Percentiles rank a stretch among this genome's conserved stretches.
These are phyloP conservation scores for Viola pubescens DNA, from an alignment of 441 rosid genomes.

Conservation along the genomic window DNA sequence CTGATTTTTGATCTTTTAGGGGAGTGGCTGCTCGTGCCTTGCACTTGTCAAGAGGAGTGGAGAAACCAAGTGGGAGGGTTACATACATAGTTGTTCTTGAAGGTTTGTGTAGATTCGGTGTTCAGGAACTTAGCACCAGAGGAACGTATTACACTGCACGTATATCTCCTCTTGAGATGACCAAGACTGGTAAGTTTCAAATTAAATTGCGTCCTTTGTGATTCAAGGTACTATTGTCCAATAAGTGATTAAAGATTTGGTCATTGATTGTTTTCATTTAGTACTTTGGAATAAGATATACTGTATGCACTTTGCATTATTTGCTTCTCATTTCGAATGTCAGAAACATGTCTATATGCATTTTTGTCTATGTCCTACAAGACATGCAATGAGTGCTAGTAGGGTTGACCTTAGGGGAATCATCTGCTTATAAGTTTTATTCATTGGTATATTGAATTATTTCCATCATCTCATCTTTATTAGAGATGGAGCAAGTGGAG, in stretches of 20 bases:
- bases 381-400: too few relatives aligned
- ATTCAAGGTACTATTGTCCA: too few relatives aligned
- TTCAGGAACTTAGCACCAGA: slow-evolving; percentile 84
- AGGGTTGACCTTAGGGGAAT: too few relatives aligned
- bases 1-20: slow-evolving; percentile 27
- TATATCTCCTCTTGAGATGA: slow-evolving; percentile 83
- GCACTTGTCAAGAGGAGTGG: slow-evolving; percentile 97
- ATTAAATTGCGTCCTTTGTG: slow-evolving; percentile 1
- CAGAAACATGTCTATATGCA: too few relatives aligned
- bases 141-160: slow-evolving; percentile 86
- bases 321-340: too few relatives aligned
- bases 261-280: too few relatives aligned
- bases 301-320: too few relatives aligned
- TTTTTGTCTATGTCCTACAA: too few relatives aligned
- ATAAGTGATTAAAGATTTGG: too few relatives aligned
- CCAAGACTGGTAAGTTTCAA: slow-evolving; percentile 56
- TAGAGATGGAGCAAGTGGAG: slow-evolving; percentile 91
- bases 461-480: slow-evolving; percentile 22
- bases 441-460: slow-evolving; percentile 20
- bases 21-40: slow-evolving; percentile 98
- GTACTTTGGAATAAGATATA: too few relatives aligned
- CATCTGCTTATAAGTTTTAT: neutral
- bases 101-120: slow-evolving; percentile 90
- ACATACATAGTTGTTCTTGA: slow-evolving; percentile 96
- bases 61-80: slow-evolving; percentile 99